These are phyloP conservation scores for Aspergillus vadensis DNA, from an alignment of 2,329 filamentous ascomycete genomes.

Conservation along the genomic window DNA sequence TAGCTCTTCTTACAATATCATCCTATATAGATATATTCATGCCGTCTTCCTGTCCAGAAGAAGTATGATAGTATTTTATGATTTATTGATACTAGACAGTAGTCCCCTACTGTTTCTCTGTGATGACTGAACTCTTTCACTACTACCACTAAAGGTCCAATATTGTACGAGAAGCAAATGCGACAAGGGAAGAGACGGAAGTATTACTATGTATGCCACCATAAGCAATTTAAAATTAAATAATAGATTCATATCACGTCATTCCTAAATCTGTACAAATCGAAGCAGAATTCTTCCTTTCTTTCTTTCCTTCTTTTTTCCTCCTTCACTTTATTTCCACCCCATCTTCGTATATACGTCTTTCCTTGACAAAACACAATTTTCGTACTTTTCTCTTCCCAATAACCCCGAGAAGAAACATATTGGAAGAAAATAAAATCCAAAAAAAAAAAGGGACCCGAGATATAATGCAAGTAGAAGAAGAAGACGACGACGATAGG, in stretches of 20 bases:
- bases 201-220: no score
- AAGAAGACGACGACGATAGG: constrained; percentile 2
- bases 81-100: no score
- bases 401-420: background rate
- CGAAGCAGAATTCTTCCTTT: background rate
- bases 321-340: background rate
- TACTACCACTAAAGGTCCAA: no score
- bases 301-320: background rate
- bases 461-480: background rate
- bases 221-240: background rate
- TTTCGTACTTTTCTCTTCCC: background rate
- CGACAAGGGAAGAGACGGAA: rapidly evolving
- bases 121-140: no score
- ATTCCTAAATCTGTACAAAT: constrained; percentile 8
- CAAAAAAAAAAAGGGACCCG: background rate
- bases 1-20: background rate
- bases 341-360: no score
- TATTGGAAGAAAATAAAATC: background rate
- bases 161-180: no score
- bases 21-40: background rate
- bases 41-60: no score
- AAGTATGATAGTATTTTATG: no score
- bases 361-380: background rate
- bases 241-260: constrained; percentile 6
- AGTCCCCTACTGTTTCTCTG: no score